Evolutionary conservation across 495 filamentous ascomycete genomes (phyloP), one percentile per base, ranked within the genome.

Genomic region (Astrocystis sublimbata): DNA sequence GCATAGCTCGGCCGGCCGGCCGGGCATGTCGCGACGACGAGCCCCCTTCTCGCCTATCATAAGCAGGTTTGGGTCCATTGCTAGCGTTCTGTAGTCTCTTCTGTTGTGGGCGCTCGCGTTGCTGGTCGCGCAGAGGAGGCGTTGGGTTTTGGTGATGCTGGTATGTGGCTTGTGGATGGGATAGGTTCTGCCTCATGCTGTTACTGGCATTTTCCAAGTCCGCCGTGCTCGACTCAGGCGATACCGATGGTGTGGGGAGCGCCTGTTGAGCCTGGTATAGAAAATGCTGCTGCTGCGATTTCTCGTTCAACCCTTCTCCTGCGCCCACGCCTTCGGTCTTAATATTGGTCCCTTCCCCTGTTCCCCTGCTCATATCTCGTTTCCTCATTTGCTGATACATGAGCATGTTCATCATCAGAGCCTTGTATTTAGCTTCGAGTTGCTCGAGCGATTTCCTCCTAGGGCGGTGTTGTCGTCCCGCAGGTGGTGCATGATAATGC

Each of bases 361-460:
- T 5, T 38, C 38, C 58, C 6, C 45, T 47, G 6, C 46, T 38
- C n/a, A 61, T 43, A 35, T 41, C 38, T 19, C 46, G 49, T 31
- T 56, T 41, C 31, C 41, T 45, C 17, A 47, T 19, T 42, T 33
- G 53, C 36, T 58, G 54, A 41, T 60, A 63, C 35, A 63, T 51
- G 53, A 63, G 52, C 61, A 63, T 63, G 12, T 63, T 63, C 13
- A 43, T 52, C 61, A 63, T 63, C 7, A 63, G 15, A 38, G 61
- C 53, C 17, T 58, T 63, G 35, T 63, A 63, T 58, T 58, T 56
- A 19, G 61, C 54, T 13, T 63, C 61, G 28, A 63, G 53, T n/a
- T 58, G 61, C 53, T 63, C 61, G 8, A 63, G 61, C 19, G 61
- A 63, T 45, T 63, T 58, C 38, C 61, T 46, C 23, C 61, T 40